phyloP scores from a whole-genome alignment of 1,284 basidiomycete genomes.

The Malassezia sp. region DNA sequence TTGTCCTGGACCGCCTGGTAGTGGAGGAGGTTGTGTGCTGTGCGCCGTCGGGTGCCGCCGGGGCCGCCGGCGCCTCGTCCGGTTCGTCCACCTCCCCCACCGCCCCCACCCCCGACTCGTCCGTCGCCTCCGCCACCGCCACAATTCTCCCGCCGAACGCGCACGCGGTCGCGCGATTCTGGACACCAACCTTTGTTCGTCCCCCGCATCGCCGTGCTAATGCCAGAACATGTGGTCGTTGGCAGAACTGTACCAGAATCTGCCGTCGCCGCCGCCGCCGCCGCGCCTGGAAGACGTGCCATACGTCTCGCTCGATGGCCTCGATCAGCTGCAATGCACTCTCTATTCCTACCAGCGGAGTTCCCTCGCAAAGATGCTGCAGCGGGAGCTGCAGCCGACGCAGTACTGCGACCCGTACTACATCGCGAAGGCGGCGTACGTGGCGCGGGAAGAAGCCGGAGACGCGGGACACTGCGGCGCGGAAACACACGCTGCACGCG shows the following conservation, averaged over 20 bases:
- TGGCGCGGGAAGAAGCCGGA: not conserved
- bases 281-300: not conserved
- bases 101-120: too few species aligned
- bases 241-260: constrained; percentile 4
- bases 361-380: constrained; percentile 16
- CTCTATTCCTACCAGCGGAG: constrained; percentile 15
- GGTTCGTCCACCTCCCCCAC: too few species aligned
- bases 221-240: too few species aligned
- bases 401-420: constrained; percentile 10
- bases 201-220: too few species aligned
- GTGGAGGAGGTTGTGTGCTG: too few species aligned
- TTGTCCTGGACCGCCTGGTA: too few species aligned
- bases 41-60: too few species aligned
- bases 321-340: constrained; percentile 2
- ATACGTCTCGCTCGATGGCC: not conserved
- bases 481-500: too few species aligned
- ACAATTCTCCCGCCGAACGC: too few species aligned
- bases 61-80: too few species aligned
- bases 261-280: constrained; percentile 6
- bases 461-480: not conserved
- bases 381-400: constrained; percentile 13
- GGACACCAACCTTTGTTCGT: not conserved
- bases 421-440: not conserved
- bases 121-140: too few species aligned
- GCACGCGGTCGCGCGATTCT: not conserved